Base-by-base conservation (phyloP, 805 yeast genomes). In the Metschnikowia arizonensis region DNA sequence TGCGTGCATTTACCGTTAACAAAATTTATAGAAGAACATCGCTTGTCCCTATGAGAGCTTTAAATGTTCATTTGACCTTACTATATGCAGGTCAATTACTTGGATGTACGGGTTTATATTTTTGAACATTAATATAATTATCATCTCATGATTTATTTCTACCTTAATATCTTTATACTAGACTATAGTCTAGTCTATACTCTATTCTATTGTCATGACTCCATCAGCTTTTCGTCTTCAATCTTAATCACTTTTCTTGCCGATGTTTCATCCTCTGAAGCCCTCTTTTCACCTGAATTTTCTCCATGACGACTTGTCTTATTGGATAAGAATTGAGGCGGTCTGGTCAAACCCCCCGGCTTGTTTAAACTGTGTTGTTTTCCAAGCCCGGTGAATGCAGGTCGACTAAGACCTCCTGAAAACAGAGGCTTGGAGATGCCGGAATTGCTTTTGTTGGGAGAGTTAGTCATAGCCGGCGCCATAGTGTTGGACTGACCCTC, bases 311-410 rank as follows among this genome's bases (percentile, higher is more conserved):
- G 47, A n/a, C 15, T 24, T 2, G 67, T 66, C 47, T 68, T 70
- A 42, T 61, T 67, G 6, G 72, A 59, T 12, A 65, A 49, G 44
- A 68, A 68, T 50, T 63, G 66, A 4, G 74, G 73, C 5, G 74
- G 73, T 44, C 60, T 57, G 10, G 63, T 52, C 43, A 67, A 56
- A 12, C 56, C 50, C 9, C 65, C 64, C 10, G 67, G 66, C 45
- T 65, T 64, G n/a, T 62, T 54, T 40, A 59, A 59, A 19, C 62
- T 52, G 29, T 52, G 62, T 1, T 66, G 65, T 36, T 56, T 59
- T 12, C 58, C 49, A 21, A 48, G 47, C 17, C 61, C 56, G 15
- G 52, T 50, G 24, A 52, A 58, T 9, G 65, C 54, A 4, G 69
- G 65, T 8, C 64, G 53, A 5, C 62, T 58, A 29, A 61, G 54